Percentiles rank a stretch among this genome's conserved stretches.
These are phyloP conservation scores for Sextonia rubra DNA, from an alignment of 164 flowering plant species.

Conservation along the genomic window DNA sequence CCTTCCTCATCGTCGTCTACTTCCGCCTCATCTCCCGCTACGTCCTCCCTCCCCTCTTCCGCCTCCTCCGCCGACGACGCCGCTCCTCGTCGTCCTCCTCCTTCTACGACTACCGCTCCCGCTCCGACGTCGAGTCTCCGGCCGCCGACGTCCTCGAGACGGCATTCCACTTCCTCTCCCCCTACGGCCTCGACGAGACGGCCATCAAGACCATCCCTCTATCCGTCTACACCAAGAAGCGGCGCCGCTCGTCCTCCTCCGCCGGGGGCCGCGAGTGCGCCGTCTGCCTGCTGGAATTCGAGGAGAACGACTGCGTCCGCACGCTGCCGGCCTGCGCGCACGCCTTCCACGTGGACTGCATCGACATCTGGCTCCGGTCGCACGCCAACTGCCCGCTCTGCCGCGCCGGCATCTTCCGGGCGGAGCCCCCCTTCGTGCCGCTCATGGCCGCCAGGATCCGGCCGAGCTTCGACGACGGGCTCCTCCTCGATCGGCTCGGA, in stretches of 20 bases:
- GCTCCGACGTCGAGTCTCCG: conserved; percentile 44
- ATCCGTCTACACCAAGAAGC: conserved; percentile 37
- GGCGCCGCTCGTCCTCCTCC: conserved; percentile 1
- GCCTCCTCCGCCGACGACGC: conserved; percentile 27
- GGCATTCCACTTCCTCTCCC: conserved; percentile 37
- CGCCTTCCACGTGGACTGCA: conserved; percentile 90
- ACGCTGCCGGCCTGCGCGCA: conserved; percentile 83
- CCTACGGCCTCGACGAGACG: conserved; percentile 78
- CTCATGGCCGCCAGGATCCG: conserved; percentile 84
- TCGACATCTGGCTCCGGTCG: conserved; percentile 84
- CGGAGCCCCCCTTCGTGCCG: conserved; percentile 73
- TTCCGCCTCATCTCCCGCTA: conserved; percentile 80
- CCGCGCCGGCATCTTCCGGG: conserved; percentile 66
- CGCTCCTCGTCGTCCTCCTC: conserved; percentile 38
- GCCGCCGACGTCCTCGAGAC: conserved; percentile 17
- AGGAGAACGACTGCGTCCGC: conserved; percentile 75
- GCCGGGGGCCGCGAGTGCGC: conserved; percentile 59
- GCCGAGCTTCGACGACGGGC: conserved; percentile 64
- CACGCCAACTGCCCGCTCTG: conserved; percentile 98
- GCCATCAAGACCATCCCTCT: conserved; percentile 81
- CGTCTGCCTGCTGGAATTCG: conserved; percentile 84
- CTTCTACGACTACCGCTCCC: conserved; percentile 15
- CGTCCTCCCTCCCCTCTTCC: conserved; percentile 41
- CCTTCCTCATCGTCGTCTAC: conserved; percentile 75
- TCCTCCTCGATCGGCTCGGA: conserved; percentile 25